A percentile compares a stretch with the other conserved stretches of the same genome.
Evolutionary conservation across 331 rosid genomes (phyloP).

Genomic region (Saraca asoca): DNA sequence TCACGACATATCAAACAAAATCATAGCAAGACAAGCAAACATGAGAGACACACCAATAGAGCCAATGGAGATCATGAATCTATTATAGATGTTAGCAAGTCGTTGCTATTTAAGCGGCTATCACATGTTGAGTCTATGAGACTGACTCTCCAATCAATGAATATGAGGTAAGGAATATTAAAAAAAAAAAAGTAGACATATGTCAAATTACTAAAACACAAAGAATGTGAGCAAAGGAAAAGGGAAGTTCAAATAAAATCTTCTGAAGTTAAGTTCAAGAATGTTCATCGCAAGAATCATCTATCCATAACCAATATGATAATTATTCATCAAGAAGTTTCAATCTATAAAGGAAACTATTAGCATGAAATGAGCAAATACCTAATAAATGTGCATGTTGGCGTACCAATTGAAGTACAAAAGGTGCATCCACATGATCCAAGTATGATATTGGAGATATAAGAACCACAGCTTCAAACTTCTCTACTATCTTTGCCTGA

Average conservation of each 20-base stretch:
- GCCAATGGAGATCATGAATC: slow-evolving; percentile 48
- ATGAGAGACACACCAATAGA: background rate
- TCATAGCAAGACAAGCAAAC: slow-evolving; percentile 20
- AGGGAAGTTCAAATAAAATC: slow-evolving; percentile 44
- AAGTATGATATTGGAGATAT: slow-evolving; percentile 82
- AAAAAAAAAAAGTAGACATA: slow-evolving; percentile 24
- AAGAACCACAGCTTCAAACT: slow-evolving; percentile 88
- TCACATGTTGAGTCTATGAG: slow-evolving; percentile 78
- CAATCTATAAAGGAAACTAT: slow-evolving; percentile 24
- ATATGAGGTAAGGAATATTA: slow-evolving; percentile 23
- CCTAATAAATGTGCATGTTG: slow-evolving; percentile 75
- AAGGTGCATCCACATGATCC: slow-evolving; percentile 65
- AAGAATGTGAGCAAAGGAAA: slow-evolving; percentile 19
- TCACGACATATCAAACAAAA: slow-evolving; percentile 15
- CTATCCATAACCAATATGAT: slow-evolving; percentile 49
- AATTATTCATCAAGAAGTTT: slow-evolving; percentile 34
- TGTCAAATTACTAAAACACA: slow-evolving; percentile 16
- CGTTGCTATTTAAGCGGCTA: slow-evolving; percentile 62
- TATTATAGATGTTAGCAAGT: slow-evolving; percentile 79
- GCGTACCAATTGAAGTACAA: slow-evolving; percentile 79
- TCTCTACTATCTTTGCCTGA: slow-evolving; percentile 61
- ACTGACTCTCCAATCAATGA: slow-evolving; percentile 75
- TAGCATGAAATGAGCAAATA: slow-evolving; percentile 37
- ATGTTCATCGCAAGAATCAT: slow-evolving; percentile 76
- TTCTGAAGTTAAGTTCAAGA: slow-evolving; percentile 83